Evolutionary conservation across 2,329 filamentous ascomycete genomes (phyloP).

Genomic region (Graphiopsis chlorocephala): DNA sequence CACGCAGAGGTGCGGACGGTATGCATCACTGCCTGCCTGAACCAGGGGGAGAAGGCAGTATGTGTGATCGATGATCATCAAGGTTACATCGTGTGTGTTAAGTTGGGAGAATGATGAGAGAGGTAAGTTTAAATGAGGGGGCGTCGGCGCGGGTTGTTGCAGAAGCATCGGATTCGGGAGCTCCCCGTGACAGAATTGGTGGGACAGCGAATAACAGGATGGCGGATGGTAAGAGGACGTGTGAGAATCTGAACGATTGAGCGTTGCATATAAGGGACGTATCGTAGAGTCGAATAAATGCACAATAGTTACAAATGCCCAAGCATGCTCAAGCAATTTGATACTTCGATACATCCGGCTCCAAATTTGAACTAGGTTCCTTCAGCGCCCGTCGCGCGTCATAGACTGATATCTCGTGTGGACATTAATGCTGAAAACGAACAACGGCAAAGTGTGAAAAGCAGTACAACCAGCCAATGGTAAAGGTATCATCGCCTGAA

Average conservation of each 20-base stretch:
- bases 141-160: background rate
- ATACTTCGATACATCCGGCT: background rate
- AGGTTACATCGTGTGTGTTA: slow-evolving; percentile 12
- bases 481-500: slow-evolving; percentile 12
- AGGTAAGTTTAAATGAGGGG: slow-evolving; percentile 1
- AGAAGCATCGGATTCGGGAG: background rate
- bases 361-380: background rate
- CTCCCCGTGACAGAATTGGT: slow-evolving; percentile 1
- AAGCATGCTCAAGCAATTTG: background rate
- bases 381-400: background rate
- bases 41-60: background rate
- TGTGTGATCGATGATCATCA: slow-evolving; percentile 4
- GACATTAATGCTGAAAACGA: background rate
- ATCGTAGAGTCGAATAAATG: background rate
- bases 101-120: background rate
- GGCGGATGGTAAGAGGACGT: background rate
- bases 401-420: background rate
- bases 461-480: background rate
- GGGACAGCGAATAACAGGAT: background rate
- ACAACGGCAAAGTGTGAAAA: background rate
- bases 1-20: background rate
- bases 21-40: background rate
- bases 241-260: background rate
- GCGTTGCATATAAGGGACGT: background rate
- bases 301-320: background rate